phyloP scores from a whole-genome alignment of 345 rosid genomes.

The Eucalyptus paniculata region DNA sequence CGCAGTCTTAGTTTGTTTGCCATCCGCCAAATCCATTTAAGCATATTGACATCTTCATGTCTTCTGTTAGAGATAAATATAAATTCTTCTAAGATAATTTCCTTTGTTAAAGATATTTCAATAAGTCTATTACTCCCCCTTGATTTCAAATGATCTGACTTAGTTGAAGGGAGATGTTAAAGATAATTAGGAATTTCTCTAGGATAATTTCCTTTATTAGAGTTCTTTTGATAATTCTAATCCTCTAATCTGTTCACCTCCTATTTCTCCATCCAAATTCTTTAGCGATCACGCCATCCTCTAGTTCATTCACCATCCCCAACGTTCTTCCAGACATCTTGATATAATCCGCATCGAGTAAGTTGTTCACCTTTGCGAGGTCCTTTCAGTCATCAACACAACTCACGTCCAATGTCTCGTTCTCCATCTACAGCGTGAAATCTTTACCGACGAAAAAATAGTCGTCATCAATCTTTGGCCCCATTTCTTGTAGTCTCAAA shows the following conservation, averaged over 20 bases:
- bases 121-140: no score
- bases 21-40: background rate
- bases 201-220: background rate
- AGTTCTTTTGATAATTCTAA: background rate
- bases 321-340: background rate
- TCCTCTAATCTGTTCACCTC: background rate
- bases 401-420: background rate
- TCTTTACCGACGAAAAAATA: background rate
- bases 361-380: background rate
- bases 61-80: background rate
- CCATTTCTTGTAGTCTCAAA: background rate
- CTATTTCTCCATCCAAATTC: background rate
- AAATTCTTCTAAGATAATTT: background rate
- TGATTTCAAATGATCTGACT: no score
- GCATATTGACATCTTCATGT: background rate
- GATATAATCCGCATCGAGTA: background rate
- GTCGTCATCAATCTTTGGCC: background rate
- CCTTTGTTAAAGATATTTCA: background rate
- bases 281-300: background rate
- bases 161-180: background rate
- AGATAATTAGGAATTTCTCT: background rate
- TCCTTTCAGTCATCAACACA: background rate
- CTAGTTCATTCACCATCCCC: background rate
- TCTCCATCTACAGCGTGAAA: background rate
- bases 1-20: background rate